phyloP scores from a whole-genome alignment of 306 rosid species.

The Castanea sativa region DNA sequence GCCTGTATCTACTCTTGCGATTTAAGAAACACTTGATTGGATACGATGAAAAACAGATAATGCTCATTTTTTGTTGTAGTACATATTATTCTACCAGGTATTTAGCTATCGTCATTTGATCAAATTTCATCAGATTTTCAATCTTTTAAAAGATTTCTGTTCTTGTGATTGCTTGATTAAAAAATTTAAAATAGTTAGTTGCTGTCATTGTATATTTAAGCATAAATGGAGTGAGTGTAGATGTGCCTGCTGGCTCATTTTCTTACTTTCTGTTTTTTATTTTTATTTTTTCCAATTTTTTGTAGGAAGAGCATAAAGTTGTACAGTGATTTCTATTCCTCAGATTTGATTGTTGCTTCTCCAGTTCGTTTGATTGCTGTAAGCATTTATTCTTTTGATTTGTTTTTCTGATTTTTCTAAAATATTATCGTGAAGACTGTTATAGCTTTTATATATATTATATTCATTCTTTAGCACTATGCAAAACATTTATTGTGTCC shows the following conservation, averaged over 20 bases:
- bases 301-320: slow-evolving; percentile 76
- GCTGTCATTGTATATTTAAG: not conserved
- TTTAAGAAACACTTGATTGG: not conserved
- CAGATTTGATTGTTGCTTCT: slow-evolving; percentile 87
- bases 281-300: not conserved
- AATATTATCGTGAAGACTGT: not conserved
- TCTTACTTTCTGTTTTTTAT: not conserved
- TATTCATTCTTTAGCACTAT: not conserved
- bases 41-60: not conserved
- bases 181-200: not conserved
- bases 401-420: slow-evolving; percentile 9
- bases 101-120: not conserved
- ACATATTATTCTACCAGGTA: not conserved
- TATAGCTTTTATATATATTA: slow-evolving; percentile 4
- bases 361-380: slow-evolving; percentile 74
- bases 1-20: not conserved
- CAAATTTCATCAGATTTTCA: not conserved
- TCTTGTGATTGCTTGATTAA: not conserved
- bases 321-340: slow-evolving; percentile 86
- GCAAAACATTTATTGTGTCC: not conserved
- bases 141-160: not conserved
- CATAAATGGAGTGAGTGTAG: not conserved
- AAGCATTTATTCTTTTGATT: slow-evolving; percentile 16
- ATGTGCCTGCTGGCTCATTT: not conserved
- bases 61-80: not conserved